Evolutionary conservation across 345 rosid species (phyloP), one percentile per base, ranked within the genome.

Genomic region (Microcos paniculata): DNA sequence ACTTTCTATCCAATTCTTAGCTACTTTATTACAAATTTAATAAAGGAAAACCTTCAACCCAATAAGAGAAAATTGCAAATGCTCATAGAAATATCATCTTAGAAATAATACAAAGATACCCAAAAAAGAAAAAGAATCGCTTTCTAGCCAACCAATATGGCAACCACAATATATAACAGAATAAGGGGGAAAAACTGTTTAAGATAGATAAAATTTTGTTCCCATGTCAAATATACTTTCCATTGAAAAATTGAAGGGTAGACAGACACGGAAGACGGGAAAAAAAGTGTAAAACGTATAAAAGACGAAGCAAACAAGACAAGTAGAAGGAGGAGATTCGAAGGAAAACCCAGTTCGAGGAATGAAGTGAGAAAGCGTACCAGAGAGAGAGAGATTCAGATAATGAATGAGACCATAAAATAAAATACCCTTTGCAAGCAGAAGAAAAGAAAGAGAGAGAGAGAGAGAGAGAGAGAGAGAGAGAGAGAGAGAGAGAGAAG

Each of bases 271-370:
- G 19, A 51, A 49, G 23, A 21, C 15, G 11, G 10, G 33, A 67
- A 15, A 43, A 43, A 71, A 55, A 56, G 40, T 6, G 75, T 3
- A 40, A 72, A 72, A 23, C 53, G 62, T 70, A 71, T 2, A 45
- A 24, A 23, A 18, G 57, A 4, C 28, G 28, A 69, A 35, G 11
- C 30, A 58, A 56, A 15, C 35, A 24, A 61, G 24, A 43, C 23
- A 49, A 43, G 23, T 9, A 18, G 31, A 57, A 43, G 26, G n/a
- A 7, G 18, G 16, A 61, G 45, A 26, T 61, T 46, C 1, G 76
- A 73, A 46, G 33, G 57, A 19, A 48, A 61, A 46, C 66, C 58
- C 56, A 46, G 48, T 28, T 61, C 13, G 28, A 30, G 69, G 68
- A 62, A 73, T 48, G 31, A n/a, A 28, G 19, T 46, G 18, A 31